phyloP scores from a whole-genome alignment of 2,329 filamentous ascomycete species.

The Ophiosphaerella herpotricha region DNA sequence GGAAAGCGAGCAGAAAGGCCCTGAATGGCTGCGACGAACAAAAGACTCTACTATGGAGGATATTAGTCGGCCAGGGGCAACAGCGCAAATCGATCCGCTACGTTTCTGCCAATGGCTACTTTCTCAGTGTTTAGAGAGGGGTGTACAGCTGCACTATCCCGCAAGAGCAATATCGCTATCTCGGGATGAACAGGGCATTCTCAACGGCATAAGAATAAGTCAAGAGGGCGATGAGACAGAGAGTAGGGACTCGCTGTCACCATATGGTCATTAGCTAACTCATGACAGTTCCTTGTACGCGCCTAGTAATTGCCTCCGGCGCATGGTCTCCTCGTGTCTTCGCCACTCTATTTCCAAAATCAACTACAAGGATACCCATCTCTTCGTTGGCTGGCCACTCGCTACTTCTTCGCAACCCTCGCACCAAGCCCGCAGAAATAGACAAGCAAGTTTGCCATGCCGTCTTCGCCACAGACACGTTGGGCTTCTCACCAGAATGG shows the following conservation, averaged over 20 bases:
- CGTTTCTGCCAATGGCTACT: conserved; percentile 70
- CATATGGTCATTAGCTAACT: conserved; percentile 13
- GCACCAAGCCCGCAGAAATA: conserved; percentile 52
- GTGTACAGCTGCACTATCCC: conserved; percentile 70
- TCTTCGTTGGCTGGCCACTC: conserved; percentile 72
- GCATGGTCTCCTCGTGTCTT: conserved; percentile 74
- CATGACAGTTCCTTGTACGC: conserved; percentile 62
- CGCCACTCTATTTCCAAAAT: conserved; percentile 63
- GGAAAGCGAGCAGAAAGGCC: conserved; percentile 42
- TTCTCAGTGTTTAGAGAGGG: conserved; percentile 59
- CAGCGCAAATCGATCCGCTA: conserved; percentile 72
- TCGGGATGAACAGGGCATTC: conserved; percentile 55
- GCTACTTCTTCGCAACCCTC: conserved; percentile 66
- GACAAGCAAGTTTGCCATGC: conserved; percentile 63
- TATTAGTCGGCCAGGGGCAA: conserved; percentile 64
- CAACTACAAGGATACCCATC: conserved; percentile 60
- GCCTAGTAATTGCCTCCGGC: conserved; percentile 70
- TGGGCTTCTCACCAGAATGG: conserved; percentile 70
- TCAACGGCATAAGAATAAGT: conserved; percentile 55
- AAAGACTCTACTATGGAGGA: conserved; percentile 63
- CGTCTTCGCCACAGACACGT: conserved; percentile 65
- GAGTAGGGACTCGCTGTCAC: conserved; percentile 3
- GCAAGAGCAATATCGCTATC: conserved; percentile 60
- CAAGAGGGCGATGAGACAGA: conserved; percentile 8
- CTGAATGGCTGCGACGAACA: conserved; percentile 63